Evolutionary conservation across 768 basidiomycete species (phyloP), one percentile per base, ranked within the genome.

Genomic region (Amanita muscaria): DNA sequence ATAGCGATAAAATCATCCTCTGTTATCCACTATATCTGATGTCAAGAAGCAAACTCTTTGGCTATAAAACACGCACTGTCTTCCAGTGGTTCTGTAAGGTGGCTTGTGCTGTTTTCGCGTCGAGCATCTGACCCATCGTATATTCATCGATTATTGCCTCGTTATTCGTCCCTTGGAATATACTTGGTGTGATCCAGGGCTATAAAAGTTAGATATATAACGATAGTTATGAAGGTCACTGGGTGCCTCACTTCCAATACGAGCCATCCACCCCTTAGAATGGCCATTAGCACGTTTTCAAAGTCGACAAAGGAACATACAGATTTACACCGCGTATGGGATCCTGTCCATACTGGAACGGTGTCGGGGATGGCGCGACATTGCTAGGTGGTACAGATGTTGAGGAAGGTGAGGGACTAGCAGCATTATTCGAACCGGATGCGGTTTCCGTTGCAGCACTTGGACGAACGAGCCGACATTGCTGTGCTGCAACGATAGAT

Each of bases 121-220:
- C 69, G 42, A 74, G 65, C 53, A 76, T 51, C 47, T 72, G 65
- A 1, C 80, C 79, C 14, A 82, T 67, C 1, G 79, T 83, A 50
- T 65, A 80, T 55, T 80, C 79, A 50, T 83, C 80, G 5, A 81
- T 62, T 24, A 83, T 69, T 30, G 61, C 62, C 25, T 64, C 59
- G 49, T 81, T 77, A 30, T 70, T 69, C 27, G 77, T 83, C 54
- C 66, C 72, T 49, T 79, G 68, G 49, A 86, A 87, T 9, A 86
- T 65, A 53, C 79, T 82, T 1, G 84, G 84, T 2, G 81, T 85
- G 44, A 87, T 86, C 84, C 84, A 86, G 24, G 83, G 82, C 79
- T 84, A 47, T 10, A n/a, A 9, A 40, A 29, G 29, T 40, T 15
- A 10, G 11, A 45, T 16, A 36, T 34, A n/a, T n/a, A n/a, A n/a